Evolutionary conservation across 768 basidiomycete genomes (phyloP), one percentile per base, ranked within the genome.

Genomic region (Pleurotus pulmonarius): DNA sequence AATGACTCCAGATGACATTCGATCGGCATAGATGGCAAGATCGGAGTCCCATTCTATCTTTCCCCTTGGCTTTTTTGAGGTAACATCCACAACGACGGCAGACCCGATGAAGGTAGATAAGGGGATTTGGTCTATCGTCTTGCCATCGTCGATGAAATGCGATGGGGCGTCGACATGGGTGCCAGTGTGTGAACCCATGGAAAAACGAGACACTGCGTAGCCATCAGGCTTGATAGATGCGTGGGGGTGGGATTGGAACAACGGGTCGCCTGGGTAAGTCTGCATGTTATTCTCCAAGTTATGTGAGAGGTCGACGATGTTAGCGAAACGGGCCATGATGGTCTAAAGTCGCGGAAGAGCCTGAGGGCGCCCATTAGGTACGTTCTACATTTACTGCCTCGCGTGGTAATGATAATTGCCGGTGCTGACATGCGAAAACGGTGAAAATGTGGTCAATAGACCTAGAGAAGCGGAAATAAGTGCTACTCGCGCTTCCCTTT

Each of bases 151-250:
- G 68, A 86, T 69, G 71, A 89, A 90, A 63, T 92, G 90, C 49
- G 78, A 83, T 0, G 90, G 90, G 1, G 88, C 86, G 62, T 92
- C 90, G 67, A 91, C 75, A 70, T 92, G 90, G 2, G 90, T 91
- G 46, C 89, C 90, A 1, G 85, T 85, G 64, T 91, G 90, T 1
- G 88, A 83, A 3, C 85, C 80, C 18, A 90, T 62, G 24, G 78
- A 71, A 48, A 92, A 69, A 0, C 73, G 63, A 58, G 78, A 77
- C 11, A 87, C 78, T 48, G 71, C 76, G 63, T 75, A 81, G 38
- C 81, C 80, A 55, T 84, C 75, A 55, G 71, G 64, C 3, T 65
- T 56, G 55, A 85, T 66, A 9, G 76, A 74, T 26, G 75, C 63
- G 48, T 67, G 66, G 18, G 72, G 74, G 13, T 60, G 64, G 55